Percentiles rank a stretch among this genome's conserved stretches.
Conservation (phyloP, 495 filamentous ascomycete species). For the Annulohypoxylon bovei region DNA sequence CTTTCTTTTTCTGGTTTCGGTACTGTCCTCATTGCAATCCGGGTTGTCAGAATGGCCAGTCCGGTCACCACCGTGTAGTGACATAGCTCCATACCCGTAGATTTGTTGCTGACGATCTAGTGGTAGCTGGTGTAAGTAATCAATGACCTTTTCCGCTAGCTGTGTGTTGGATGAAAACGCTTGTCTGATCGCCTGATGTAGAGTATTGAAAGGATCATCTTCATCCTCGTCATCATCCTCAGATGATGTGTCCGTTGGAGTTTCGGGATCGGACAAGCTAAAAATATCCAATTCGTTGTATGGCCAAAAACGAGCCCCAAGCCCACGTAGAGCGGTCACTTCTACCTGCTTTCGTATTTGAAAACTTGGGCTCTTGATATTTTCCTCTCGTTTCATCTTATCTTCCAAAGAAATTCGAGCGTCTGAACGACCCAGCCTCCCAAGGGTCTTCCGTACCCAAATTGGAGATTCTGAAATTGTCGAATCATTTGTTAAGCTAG, state of each 20-base stretch:
- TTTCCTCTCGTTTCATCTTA: background rate
- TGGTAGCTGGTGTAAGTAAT: slow-evolving; percentile 4
- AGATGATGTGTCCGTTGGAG: slow-evolving; percentile 4
- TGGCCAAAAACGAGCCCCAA: background rate
- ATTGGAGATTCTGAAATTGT: background rate
- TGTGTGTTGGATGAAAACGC: slow-evolving; percentile 1
- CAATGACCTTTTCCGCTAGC: slow-evolving; percentile 4
- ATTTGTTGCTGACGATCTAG: slow-evolving; percentile 3
- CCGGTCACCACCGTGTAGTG: background rate
- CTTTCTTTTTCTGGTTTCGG: background rate
- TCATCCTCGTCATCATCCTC: slow-evolving; percentile 7
- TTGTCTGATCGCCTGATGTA: slow-evolving; percentile 10
- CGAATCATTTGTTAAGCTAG: slow-evolving; percentile 7
- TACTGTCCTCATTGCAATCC: too few species aligned
- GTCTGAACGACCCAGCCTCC: background rate
- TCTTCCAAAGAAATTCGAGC: background rate
- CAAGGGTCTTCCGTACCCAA: background rate
- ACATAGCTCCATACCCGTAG: slow-evolving; percentile 7
- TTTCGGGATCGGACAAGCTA: background rate
- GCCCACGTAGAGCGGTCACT: background rate
- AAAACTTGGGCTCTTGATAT: too few species aligned
- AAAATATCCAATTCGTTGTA: background rate
- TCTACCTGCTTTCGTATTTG: background rate
- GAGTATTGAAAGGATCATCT: slow-evolving; percentile 7
- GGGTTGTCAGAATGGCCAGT: background rate